Conservation (phyloP, 2,329 filamentous ascomycete species). For the Curvularia verruculosa region DNA sequence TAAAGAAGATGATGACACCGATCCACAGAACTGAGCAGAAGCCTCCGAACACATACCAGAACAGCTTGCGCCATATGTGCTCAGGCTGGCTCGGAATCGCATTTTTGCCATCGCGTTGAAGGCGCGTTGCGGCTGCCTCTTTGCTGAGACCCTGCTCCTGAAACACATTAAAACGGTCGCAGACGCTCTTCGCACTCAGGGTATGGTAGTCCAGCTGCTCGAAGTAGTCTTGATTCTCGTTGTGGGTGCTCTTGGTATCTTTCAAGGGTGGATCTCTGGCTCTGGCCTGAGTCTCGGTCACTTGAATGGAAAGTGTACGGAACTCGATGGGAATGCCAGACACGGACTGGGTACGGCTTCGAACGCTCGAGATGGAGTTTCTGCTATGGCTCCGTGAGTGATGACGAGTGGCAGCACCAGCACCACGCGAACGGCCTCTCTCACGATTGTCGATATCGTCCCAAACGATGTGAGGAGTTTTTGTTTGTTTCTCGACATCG, state of each 20-base stretch:
- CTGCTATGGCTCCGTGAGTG: neutral
- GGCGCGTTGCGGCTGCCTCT: conserved; percentile 1
- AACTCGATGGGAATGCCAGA: conserved; percentile 5
- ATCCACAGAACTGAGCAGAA: conserved; percentile 3
- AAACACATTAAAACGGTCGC: neutral
- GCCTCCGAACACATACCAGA: conserved; percentile 2
- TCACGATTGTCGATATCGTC: neutral
- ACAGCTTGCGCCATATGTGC: neutral
- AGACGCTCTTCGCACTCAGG: conserved; percentile 1
- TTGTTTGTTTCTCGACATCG: neutral
- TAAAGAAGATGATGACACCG: conserved; percentile 5
- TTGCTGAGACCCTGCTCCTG: conserved; percentile 3
- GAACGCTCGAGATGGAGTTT: conserved; percentile 1
- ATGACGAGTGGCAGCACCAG: neutral
- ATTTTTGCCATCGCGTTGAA: conserved; percentile 2
- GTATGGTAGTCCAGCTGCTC: conserved; percentile 2
- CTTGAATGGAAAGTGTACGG: conserved; percentile 1
- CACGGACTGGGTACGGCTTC: neutral
- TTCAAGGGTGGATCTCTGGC: neutral
- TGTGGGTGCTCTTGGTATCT: neutral
- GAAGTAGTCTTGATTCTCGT: neutral
- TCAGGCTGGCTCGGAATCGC: neutral
- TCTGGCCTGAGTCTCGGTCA: neutral
- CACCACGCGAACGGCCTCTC: neutral
- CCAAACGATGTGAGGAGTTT: neutral